Evolutionary conservation across 1,139 yeast genomes (phyloP), one percentile per base, ranked within the genome.

Genomic region (Magnusiomyces sp.): DNA sequence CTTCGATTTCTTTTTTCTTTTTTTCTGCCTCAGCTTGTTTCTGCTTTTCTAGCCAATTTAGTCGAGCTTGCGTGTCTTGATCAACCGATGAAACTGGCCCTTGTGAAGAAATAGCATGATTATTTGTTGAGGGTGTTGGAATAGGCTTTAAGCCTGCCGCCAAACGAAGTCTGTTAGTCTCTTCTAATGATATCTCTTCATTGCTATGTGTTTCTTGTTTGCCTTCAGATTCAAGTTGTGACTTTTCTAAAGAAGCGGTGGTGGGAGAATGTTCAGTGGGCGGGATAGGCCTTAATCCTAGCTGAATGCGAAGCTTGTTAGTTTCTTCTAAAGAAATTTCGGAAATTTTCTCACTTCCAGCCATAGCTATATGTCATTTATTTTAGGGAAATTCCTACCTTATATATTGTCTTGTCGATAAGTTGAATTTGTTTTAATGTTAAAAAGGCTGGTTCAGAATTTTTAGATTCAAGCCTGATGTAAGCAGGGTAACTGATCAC

Each of bases 61-160:
- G 56, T 7, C 57, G 48, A n/a, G 68, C 70, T n/a, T 48, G 50
- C 38, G 56, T 55, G 16, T 65, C 68, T 7, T 65, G 60, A 38
- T 59, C 58, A 7, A 53, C 57, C 3, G 49, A 39, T 14, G 50
- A 36, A 27, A 49, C 47, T n/a, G 48, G 40, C 9, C 47, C 41
- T 7, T 20, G 48, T 11, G 33, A 27, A 10, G 33, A 5, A 9
- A 29, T 11, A 19, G 20, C 13, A 14, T 17, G 5, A 11, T 16
- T 9, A 5, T 19, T 29, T 13, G 33, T 14, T 13, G 43, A 40
- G 5, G 43, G 19, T 16, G 17, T 17, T 2, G 70, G 64, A 29
- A 70, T 66, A 16, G 68, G 69, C 42, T 61, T 61, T 39, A 69
- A 58, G 1, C 74, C 73, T 11, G 68, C 56, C 9, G 64, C 51